Evolutionary conservation across 129 eudicot genomes (phyloP), one percentile per base, ranked within the genome.

Genomic region (Tanacetum coccineum): DNA sequence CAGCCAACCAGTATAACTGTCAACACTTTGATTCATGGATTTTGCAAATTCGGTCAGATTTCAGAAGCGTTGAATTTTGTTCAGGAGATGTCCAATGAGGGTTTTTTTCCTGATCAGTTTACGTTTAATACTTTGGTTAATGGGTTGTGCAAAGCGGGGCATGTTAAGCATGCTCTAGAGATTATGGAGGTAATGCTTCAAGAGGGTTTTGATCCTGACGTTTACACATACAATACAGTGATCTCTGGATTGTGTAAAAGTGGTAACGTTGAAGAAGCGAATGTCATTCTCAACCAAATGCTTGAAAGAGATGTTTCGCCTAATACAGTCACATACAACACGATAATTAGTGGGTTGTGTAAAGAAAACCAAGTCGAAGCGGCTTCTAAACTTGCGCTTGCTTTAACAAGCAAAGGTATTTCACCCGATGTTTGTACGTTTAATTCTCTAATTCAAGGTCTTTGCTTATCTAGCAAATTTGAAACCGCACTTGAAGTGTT

Each of bases 201-300:
- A 58, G 95, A 86, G 45, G 99, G 99, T 40, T 82, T 82, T 68
- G 95, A 93, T 72, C 96, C 96, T 0, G 87, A 89, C 69, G 66
- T 82, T 7, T 79, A 70, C 48, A 79, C 99, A 0, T 93, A 93
- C 74, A 93, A 89, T 76, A 73, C 89, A 13, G 72, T 93, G 55
- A 84, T 93, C 56, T 93, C 99, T 0, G 99, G 90, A 9, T 81
- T 93, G 61, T 93, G 99, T 75, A 89, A 93, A 56, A 39, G 39
- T 28, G 89, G 96, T 55, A 72, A 84, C 55, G 76, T 82, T 30
- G 78, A 82, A 57, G 96, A 81, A 59, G 99, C 96, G 5, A 81
- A 82, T 55, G 90, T 83, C 50, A 62, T 93, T 57, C 81, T 93
- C 9, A 75, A 80, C 52, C 85, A 76, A 76, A 93, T 93, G 99